phyloP scores from a whole-genome alignment of 106 monocot genomes.

The Vanilla planifolia region DNA sequence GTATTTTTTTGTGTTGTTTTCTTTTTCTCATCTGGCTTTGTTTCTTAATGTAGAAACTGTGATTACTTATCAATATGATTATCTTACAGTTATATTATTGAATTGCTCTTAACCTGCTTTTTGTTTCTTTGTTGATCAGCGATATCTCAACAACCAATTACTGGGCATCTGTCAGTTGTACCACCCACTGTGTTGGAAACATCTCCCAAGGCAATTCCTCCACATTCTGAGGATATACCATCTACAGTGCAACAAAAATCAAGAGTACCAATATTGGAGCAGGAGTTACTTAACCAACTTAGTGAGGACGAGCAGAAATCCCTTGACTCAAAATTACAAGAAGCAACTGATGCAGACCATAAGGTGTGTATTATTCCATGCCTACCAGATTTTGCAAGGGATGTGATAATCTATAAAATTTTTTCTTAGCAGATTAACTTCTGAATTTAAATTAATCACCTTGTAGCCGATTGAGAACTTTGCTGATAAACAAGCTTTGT shows the following conservation, averaged over 20 bases:
- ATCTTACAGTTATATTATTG: background rate
- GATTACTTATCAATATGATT: background rate
- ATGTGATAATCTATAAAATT: no score
- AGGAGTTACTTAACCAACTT: slow-evolving; percentile 29
- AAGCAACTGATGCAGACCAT: slow-evolving; percentile 34
- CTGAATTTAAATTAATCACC: no score
- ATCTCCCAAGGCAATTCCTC: slow-evolving; percentile 34
- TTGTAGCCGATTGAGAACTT: no score
- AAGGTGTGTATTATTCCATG: slow-evolving; percentile 41
- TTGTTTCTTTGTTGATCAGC: slow-evolving; percentile 23
- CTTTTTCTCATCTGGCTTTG: slow-evolving; percentile 7
- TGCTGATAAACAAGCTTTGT: no score
- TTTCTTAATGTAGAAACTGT: background rate
- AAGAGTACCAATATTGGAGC: slow-evolving; percentile 28
- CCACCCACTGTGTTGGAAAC: slow-evolving; percentile 39
- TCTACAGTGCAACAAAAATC: slow-evolving; percentile 35
- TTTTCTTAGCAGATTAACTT: no score
- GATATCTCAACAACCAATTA: slow-evolving; percentile 37
- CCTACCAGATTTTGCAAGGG: no score
- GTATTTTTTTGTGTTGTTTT: slow-evolving; percentile 1
- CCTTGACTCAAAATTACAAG: slow-evolving; percentile 26
- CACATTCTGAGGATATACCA: slow-evolving; percentile 23
- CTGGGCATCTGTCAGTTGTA: slow-evolving; percentile 33
- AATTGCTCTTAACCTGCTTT: background rate
- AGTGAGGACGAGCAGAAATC: slow-evolving; percentile 33